These are phyloP conservation scores for Botrytis pseudocinerea DNA, from an alignment of 2,329 filamentous ascomycete species.

Conservation along the genomic window DNA sequence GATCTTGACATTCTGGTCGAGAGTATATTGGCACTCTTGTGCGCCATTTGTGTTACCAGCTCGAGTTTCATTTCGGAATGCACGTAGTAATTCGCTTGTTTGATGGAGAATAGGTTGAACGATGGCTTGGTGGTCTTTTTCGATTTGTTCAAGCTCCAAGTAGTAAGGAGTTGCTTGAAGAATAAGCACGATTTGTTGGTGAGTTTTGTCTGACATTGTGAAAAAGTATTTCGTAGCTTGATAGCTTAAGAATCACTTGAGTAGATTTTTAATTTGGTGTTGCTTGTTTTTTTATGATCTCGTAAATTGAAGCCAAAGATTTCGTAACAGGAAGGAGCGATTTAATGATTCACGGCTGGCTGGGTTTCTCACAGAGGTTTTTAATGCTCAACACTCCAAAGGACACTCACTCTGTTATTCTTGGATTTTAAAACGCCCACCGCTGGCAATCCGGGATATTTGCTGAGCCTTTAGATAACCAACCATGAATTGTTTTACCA, in stretches of 20 bases:
- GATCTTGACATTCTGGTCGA: neutral
- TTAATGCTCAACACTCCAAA: neutral
- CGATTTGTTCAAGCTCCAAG: neutral
- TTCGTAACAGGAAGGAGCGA: neutral
- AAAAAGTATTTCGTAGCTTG: neutral
- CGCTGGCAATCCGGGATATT: neutral
- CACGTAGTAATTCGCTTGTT: neutral
- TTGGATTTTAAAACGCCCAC: neutral
- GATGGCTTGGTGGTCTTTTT: neutral
- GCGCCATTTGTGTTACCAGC: neutral
- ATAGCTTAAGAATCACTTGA: neutral
- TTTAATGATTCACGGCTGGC: neutral
- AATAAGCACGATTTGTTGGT: neutral
- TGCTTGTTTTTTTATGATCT: neutral
- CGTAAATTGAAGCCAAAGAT: neutral
- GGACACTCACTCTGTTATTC: neutral
- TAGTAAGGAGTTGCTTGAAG: neutral
- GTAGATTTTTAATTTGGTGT: too few species aligned
- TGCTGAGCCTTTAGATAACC: neutral
- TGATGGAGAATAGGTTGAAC: neutral
- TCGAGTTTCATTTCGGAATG: neutral
- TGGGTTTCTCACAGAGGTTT: neutral
- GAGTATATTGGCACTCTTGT: neutral
- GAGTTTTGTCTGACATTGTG: neutral
- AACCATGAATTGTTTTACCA: neutral